Base-by-base conservation (phyloP, 345 rosid species). In the Ceriops decandra region DNA sequence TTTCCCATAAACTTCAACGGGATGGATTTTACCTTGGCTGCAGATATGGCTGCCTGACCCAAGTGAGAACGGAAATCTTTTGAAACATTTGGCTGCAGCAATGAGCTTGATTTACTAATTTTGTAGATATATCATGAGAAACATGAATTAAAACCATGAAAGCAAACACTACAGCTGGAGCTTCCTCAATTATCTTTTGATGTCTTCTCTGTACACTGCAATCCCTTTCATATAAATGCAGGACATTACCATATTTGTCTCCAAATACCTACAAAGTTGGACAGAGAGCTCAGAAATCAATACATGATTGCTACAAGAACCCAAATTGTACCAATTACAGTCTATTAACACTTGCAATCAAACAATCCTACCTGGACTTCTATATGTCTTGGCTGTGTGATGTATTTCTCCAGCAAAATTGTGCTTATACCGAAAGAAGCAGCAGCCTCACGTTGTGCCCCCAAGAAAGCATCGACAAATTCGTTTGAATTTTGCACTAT, bases 181-280 rank as follows among this genome's bases (percentile, higher is more conserved):
- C 97, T 86, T 93, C 98, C 85, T 93, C 98, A 47, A 93, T 93
- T 68, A 93, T 89, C 87, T 93, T 93, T 78, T 91, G 98, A 79
- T 90, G 97, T 77, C 97, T 87, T 85, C 98, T 86, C 80, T 93
- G 98, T 59, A 93, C 83, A 49, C 97, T 90, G 84, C 98, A 93
- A 81, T 91, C 98, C 71, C 97, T 86, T 83, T 93, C 98, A 72
- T 85, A 85, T 49, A 93, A 82, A 82, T 93, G 85, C 61, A 91
- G 82, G 31, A 88, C 71, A 57, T 88, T 87, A 51, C 98, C 98
- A 72, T 77, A 73, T 77, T 91, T 88, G 82, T 93, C 97, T 57
- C 97, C 97, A 82, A 88, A 91, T 78, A 93, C 71, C 96, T 91
- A 72, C 49, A 60, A 71, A 31, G 57, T 36, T 59, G 65, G 51